Evolutionary conservation across 345 rosid species (phyloP).

Genomic region (Pugionium cornutum): DNA sequence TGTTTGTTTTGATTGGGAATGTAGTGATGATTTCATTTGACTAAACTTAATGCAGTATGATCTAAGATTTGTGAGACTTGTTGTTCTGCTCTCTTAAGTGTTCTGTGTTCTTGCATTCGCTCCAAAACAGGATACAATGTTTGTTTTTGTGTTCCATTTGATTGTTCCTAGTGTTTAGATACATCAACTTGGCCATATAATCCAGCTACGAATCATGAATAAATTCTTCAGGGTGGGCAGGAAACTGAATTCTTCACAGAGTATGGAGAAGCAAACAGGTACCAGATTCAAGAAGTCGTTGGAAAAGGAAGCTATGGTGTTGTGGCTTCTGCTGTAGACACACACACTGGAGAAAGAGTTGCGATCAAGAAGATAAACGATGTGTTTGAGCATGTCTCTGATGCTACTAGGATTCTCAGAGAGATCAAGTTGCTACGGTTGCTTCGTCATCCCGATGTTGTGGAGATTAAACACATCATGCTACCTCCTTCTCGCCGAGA

Average conservation of each 20-base stretch:
- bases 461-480: slow-evolving; percentile 94
- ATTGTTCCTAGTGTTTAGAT: neutral
- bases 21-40: slow-evolving; percentile 1
- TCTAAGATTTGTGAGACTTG: neutral
- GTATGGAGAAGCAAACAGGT: slow-evolving; percentile 93
- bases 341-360: slow-evolving; percentile 80
- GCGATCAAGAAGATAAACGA: slow-evolving; percentile 97
- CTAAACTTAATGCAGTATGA: neutral
- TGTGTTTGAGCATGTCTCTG: slow-evolving; percentile 97
- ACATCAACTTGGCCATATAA: neutral
- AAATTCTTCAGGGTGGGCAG: slow-evolving; percentile 43
- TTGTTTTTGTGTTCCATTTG: neutral
- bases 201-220: slow-evolving; percentile 10
- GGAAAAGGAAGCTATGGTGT: slow-evolving; percentile 99
- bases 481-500: slow-evolving; percentile 97
- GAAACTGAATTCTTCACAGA: slow-evolving; percentile 91
- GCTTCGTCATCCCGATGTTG: slow-evolving; percentile 95
- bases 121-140: neutral
- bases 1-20: neutral
- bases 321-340: slow-evolving; percentile 88
- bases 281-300: slow-evolving; percentile 85
- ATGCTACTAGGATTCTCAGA: slow-evolving; percentile 92
- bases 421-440: slow-evolving; percentile 91
- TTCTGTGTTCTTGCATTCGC: neutral
- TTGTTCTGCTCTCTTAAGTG: neutral